Evolutionary conservation across 192 early-diverging fungal species (phyloP), one percentile per base, ranked within the genome.

Genomic region (Mortierella hygrophila): DNA sequence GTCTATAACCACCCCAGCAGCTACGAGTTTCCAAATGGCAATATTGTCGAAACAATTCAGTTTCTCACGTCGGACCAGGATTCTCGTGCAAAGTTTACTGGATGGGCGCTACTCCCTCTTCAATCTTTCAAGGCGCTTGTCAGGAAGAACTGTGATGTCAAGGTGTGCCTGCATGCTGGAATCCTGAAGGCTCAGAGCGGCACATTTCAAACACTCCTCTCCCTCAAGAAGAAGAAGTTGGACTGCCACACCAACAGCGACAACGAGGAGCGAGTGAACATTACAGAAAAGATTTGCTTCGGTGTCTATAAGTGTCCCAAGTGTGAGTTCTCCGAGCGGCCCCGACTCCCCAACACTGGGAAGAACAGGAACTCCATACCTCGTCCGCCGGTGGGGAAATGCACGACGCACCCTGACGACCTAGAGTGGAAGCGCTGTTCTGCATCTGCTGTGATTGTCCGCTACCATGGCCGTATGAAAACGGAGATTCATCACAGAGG

Each of bases 221-320:
- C 26, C 11, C 65, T 68, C 65, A 68, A 68, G 3, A 68, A 68
- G 15, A 68, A 68, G 65, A 68, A 68, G 52, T 54, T 54, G 65
- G 65, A 38, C 10, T 38, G 15, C 16, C 29, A 68, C 65, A 68
- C 32, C 11, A 26, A 68, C 65, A 35, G 16, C 37, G 65, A 68
- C 0, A 68, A 29, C 29, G 65, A 68, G 29, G 65, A 68, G 37
- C 65, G 65, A 29, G 65, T 68, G 65, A 26, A 68, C 23, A 68
- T 68, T 38, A 32, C 65, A 9, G 65, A 68, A 68, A 68, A 68
- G 65, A 68, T 68, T 68, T 68, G 65, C 37, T 68, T 68, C 16
- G 65, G 65, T 37, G 65, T 68, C 29, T 68, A 68, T 38, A 68
- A 68, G 23, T 68, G 65, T 32, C 65, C 65, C 26, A 29, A 68